These are phyloP conservation scores for Ramaria sp. DNA, from an alignment of 768 basidiomycete genomes.

Conservation along the genomic window DNA sequence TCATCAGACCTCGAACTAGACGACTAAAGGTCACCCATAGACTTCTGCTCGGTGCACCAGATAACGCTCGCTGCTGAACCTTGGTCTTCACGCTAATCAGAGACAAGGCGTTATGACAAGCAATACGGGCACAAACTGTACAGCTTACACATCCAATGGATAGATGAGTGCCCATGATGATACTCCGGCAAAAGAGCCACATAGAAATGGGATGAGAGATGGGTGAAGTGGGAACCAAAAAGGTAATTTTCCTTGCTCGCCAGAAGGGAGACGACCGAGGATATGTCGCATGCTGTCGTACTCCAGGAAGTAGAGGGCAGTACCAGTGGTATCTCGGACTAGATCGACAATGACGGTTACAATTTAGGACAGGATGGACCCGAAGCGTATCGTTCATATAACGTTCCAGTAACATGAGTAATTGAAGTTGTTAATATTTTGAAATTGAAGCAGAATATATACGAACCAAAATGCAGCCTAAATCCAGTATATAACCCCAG, in stretches of 20 bases:
- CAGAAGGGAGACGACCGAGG: constrained; percentile 63
- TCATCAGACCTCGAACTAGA: constrained; percentile 59
- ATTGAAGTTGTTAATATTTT: too few species aligned
- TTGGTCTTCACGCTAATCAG: constrained; percentile 76
- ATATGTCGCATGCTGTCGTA: constrained; percentile 88
- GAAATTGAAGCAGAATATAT: too few species aligned
- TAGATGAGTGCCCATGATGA: constrained; percentile 73
- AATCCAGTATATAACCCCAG: constrained; percentile 75
- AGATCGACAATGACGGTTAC: neutral
- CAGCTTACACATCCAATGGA: constrained; percentile 79
- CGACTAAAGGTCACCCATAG: constrained; percentile 65
- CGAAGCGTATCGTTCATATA: too few species aligned
- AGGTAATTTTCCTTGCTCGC: constrained; percentile 76
- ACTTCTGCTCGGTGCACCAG: constrained; percentile 63
- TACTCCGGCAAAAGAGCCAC: constrained; percentile 85
- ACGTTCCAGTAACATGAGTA: too few species aligned
- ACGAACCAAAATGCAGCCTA: constrained; percentile 71
- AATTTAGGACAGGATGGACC: too few species aligned
- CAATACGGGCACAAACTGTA: neutral
- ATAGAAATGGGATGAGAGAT: constrained; percentile 80
- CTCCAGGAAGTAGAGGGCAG: constrained; percentile 86
- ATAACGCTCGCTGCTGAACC: constrained; percentile 85
- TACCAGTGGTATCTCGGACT: constrained; percentile 87
- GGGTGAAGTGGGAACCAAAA: constrained; percentile 74
- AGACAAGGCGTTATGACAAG: constrained; percentile 10